These are phyloP conservation scores for Knufia petricola DNA, from an alignment of 2,329 filamentous ascomycete genomes.

Conservation along the genomic window DNA sequence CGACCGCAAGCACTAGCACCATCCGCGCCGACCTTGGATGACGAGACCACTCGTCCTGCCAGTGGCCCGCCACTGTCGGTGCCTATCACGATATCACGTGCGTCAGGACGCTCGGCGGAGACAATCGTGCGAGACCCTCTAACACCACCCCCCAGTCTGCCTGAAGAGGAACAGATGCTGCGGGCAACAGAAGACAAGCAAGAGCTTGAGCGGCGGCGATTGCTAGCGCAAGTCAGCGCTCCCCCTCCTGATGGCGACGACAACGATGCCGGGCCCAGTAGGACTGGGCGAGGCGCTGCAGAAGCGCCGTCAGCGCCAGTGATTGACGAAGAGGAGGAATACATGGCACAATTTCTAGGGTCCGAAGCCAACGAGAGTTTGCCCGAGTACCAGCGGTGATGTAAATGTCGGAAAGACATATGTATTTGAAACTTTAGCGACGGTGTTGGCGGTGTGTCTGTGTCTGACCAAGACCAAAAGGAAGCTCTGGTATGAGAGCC, in stretches of 20 bases:
- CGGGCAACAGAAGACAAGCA: slow-evolving; percentile 61
- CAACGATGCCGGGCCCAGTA: slow-evolving; percentile 19
- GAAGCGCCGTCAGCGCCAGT: slow-evolving; percentile 46
- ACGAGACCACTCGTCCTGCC: slow-evolving; percentile 40
- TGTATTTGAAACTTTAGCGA: slow-evolving; percentile 6
- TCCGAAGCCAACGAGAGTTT: slow-evolving; percentile 32
- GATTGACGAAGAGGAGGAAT: slow-evolving; percentile 48
- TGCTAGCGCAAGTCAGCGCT: slow-evolving; percentile 56
- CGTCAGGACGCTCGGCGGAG: slow-evolving; percentile 25
- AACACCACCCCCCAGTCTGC: slow-evolving; percentile 22
- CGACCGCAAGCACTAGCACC: slow-evolving; percentile 28
- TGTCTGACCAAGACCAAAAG: not conserved
- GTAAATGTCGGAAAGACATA: not conserved
- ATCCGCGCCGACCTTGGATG: slow-evolving; percentile 40
- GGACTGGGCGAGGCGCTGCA: slow-evolving; percentile 12
- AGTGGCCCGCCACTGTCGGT: not conserved
- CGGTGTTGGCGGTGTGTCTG: slow-evolving; percentile 5
- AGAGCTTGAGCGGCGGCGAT: slow-evolving; percentile 58
- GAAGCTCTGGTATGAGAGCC: not conserved
- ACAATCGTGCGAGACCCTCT: slow-evolving; percentile 23
- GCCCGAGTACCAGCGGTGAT: slow-evolving; percentile 36
- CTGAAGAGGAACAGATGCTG: slow-evolving; percentile 17
- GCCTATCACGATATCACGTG: slow-evolving; percentile 18
- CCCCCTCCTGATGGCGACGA: slow-evolving; percentile 33
- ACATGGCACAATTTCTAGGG: slow-evolving; percentile 32